These are phyloP conservation scores for Talaromyces rugulosus DNA, from an alignment of 2,329 filamentous ascomycete genomes.

Conservation along the genomic window DNA sequence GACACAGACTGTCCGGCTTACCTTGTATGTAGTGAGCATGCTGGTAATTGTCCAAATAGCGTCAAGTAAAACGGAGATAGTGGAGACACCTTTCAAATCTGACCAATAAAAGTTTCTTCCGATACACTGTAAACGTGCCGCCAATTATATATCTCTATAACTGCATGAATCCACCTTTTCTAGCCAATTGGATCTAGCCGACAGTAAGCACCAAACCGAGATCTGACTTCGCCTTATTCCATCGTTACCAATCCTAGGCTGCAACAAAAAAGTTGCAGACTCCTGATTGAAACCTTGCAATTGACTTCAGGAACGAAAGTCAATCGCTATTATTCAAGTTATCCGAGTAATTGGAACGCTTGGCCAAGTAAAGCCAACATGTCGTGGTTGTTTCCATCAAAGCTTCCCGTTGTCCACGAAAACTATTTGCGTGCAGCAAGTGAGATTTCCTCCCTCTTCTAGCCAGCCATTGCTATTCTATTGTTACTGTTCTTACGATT, in stretches of 20 bases:
- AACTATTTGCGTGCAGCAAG: neutral
- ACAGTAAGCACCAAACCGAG: neutral
- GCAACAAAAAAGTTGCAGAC: neutral
- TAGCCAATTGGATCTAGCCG: neutral
- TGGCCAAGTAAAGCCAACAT: neutral
- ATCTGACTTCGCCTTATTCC: neutral
- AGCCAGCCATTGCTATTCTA: neutral
- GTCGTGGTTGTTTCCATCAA: neutral
- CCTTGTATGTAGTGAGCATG: too few relatives aligned
- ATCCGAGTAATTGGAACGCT: neutral
- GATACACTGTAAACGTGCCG: neutral
- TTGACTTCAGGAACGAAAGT: neutral
- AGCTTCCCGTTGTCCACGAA: neutral
- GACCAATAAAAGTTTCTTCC: neutral
- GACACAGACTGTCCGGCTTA: too few relatives aligned
- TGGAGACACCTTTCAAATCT: neutral
- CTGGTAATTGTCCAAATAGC: neutral
- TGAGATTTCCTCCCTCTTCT: neutral
- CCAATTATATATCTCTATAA: neutral
- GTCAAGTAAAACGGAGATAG: neutral
- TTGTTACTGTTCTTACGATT: neutral
- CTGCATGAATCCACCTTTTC: too few relatives aligned
- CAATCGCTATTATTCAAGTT: neutral
- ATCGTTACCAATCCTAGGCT: neutral
- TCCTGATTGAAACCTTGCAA: neutral